These are phyloP conservation scores for Komagataella ulmi DNA, from an alignment of 805 yeast species.

Conservation along the genomic window DNA sequence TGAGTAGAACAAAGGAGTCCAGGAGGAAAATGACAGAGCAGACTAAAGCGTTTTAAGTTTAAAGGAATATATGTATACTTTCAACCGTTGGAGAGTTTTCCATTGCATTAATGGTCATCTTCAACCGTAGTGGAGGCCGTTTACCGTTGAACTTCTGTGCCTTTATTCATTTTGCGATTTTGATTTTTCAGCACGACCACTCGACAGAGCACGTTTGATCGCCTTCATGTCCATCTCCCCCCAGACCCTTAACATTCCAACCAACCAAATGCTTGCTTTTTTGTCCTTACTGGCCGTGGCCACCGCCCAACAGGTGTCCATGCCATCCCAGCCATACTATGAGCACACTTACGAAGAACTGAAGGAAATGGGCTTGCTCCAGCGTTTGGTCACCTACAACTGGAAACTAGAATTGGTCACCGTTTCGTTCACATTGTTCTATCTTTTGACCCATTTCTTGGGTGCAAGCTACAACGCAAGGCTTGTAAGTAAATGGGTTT, in stretches of 20 bases:
- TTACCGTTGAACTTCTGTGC: neutral
- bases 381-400: constrained; percentile 48
- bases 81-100: neutral
- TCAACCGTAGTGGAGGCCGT: neutral
- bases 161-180: neutral
- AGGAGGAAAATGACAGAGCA: too few species aligned
- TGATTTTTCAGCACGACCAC: neutral
- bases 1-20: too few species aligned
- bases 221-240: neutral
- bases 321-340: constrained; percentile 5
- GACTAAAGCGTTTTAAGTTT: too few species aligned
- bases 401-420: constrained; percentile 68
- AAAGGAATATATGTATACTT: neutral
- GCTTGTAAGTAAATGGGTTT: constrained; percentile 40
- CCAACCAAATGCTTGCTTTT: neutral
- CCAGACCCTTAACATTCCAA: neutral
- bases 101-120: neutral
- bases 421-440: constrained; percentile 31
- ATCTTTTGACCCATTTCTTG: constrained; percentile 34
- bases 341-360: constrained; percentile 37
- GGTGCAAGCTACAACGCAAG: constrained; percentile 51
- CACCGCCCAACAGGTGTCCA: neutral
- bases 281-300: neutral
- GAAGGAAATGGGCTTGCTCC: constrained; percentile 37
- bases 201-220: neutral